Percentiles rank a stretch among this genome's conserved stretches.
Conservation (phyloP, 1,284 basidiomycete genomes). For the Leccinum olivaceoglutinosum region DNA sequence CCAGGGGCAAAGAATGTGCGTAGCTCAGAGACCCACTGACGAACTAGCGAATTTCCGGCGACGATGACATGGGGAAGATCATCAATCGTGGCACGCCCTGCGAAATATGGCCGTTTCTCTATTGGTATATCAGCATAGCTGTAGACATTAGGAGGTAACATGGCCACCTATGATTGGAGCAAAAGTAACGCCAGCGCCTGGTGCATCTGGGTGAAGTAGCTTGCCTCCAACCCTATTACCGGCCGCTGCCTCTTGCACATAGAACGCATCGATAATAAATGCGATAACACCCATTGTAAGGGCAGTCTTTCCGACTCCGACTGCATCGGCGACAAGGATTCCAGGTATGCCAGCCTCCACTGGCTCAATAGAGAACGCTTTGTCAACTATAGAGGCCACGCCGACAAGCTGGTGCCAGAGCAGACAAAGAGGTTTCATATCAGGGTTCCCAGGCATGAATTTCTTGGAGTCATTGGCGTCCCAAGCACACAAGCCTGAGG, state of each 20-base stretch:
- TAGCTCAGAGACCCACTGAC: slow-evolving; percentile 5
- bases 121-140: background rate
- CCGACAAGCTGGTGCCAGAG: slow-evolving; percentile 12
- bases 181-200: background rate
- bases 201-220: background rate
- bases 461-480: background rate
- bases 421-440: slow-evolving; percentile 7
- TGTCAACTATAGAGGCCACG: slow-evolving; percentile 3
- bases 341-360: background rate
- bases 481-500: slow-evolving; percentile 7
- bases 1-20: slow-evolving; percentile 7
- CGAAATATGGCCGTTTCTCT: slow-evolving; percentile 5
- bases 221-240: slow-evolving; percentile 1
- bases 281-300: slow-evolving; percentile 8
- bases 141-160: background rate
- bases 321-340: slow-evolving; percentile 2
- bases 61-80: slow-evolving; percentile 8
- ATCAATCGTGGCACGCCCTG: background rate
- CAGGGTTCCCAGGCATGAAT: background rate
- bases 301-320: slow-evolving; percentile 10
- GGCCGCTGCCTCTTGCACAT: slow-evolving; percentile 1
- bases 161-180: slow-evolving; percentile 7
- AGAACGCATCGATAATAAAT: slow-evolving; percentile 7
- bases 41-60: slow-evolving; percentile 7
- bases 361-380: background rate